Conservation (phyloP, 805 yeast species). For the Debaryomyces prosopidis region DNA sequence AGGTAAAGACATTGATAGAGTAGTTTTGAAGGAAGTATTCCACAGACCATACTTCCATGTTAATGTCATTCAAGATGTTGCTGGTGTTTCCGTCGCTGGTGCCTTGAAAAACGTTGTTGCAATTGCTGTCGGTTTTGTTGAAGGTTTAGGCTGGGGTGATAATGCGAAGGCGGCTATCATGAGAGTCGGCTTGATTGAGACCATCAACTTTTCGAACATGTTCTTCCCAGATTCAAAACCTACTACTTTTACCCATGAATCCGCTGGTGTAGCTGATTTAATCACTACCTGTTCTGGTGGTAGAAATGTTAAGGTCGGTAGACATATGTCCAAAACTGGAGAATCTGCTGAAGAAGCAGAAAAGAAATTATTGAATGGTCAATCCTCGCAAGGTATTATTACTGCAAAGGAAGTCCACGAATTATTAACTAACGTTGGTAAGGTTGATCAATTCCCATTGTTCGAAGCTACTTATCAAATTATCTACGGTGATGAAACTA, state of each 20-base stretch:
- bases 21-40: conserved; percentile 76
- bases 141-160: conserved; percentile 98
- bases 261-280: conserved; percentile 97
- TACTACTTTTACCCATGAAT: conserved; percentile 86
- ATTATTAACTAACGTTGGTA: conserved; percentile 56
- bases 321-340: conserved; percentile 77
- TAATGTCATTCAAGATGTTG: conserved; percentile 85
- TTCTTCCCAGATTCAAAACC: conserved; percentile 32
- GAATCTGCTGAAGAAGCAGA: conserved; percentile 81
- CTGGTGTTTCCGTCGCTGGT: conserved; percentile 95
- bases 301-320: conserved; percentile 90
- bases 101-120: conserved; percentile 97
- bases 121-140: conserved; percentile 94
- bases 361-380: conserved; percentile 85
- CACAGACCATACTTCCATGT: conserved; percentile 99
- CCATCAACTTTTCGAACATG: conserved; percentile 58
- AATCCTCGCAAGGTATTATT: conserved; percentile 92
- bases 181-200: conserved; percentile 92
- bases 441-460: conserved; percentile 75
- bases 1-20: conserved; percentile 72
- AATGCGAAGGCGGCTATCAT: conserved; percentile 97
- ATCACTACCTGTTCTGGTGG: conserved; percentile 98
- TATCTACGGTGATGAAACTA: conserved; percentile 70
- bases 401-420: conserved; percentile 92
- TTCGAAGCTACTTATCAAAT: conserved; percentile 80